Base-by-base conservation (phyloP, 2,329 filamentous ascomycete species). In the Alternaria incomplexa region DNA sequence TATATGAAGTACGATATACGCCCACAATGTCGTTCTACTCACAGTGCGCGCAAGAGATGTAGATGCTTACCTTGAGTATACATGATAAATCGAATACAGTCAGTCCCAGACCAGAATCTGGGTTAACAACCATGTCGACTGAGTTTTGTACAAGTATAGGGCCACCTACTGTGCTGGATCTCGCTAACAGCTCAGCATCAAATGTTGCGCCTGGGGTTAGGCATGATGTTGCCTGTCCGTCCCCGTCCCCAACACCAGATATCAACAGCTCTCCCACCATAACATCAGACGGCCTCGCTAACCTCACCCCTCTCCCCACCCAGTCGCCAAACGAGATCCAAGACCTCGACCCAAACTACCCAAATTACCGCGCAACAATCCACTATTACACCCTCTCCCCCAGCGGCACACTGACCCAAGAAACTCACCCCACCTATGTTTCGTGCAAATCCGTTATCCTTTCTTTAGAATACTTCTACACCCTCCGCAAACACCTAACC, bases 81-180 rank as follows among this genome's bases (percentile, higher is more conserved):
- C 17, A 17, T n/a, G 36, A 40, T 10, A 17, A 40, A 10, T 40
- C 15, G 3, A 40, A 2, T 10, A 4, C 15, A n/a, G 0, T 10
- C 4, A 5, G 8, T 10, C 4, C 4, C 15, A 40, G 8, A 40
- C 15, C 15, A 40, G 8, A 36, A 9, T 15, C 2, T 15, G 13
- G 30, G 1, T 2, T 15, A 3, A 36, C 13, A 15, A 15, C 13
- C 8, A 40, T 40, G 32, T 5, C 15, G 9, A 40, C n/a, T 1
- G 36, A 11, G n/a, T 9, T 17, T 17, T 1, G 2, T 6, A 6
- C 9, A 11, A 11, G 0, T 17, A n/a, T 11, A 6, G n/a, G 9
- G 3, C 32, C 32, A 4, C 6, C 32, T 40, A 1, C 8, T 17
- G 15, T 15, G 7, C 30, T n/a, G 3, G 30, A 36, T 9, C 4